Evolutionary conservation across 140 eudicot genomes (phyloP), one percentile per base, ranked within the genome.

Genomic region (Oenanthe javanica): DNA sequence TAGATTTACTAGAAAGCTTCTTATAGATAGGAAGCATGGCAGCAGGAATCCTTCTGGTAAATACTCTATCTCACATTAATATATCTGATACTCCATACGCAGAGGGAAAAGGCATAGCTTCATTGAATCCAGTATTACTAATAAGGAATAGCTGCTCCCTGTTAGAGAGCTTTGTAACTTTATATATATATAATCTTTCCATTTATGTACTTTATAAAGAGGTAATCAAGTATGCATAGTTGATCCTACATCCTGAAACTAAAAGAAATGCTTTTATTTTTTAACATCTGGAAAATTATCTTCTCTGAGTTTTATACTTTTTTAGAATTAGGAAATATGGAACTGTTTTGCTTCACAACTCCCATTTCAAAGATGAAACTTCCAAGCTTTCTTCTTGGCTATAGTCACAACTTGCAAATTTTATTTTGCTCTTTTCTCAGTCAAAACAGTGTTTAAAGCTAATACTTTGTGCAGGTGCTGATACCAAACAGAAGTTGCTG

Each of bases 1-100:
- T 78, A 93, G 97, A 52, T 49, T 85, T 49, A 82, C 96, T 25
- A 86, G 87, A 87, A 88, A 87, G 81, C 79, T 92, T 87, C 96
- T 91, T 86, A 61, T 88, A 11, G 97, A 92, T 89, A 83, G 87
- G 80, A 89, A 85, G 85, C 76, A 72, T 70, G 80, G 67, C 21
- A 55, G 80, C 79, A 83, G 73, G 79, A 83, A 85, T 64, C 64
- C 67, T 52, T 74, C 71, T 79, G 93, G 97, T 94, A 92, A 83
- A 88, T 84, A 31, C 46, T 64, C 66, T 74, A 9, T 79, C 38
- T 51, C 31, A 73, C 67, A 40, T 57, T 47, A 4, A 21, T 63
- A 12, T 23, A 63, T 25, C 16, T 63, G 71, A 63, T 63, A 63
- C 71, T 4, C n/a, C 8, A 31, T 63, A 23, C 25, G 16, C 70